These are phyloP conservation scores for Forsythia suspensa DNA, from an alignment of 257 asterid species.

Conservation along the genomic window DNA sequence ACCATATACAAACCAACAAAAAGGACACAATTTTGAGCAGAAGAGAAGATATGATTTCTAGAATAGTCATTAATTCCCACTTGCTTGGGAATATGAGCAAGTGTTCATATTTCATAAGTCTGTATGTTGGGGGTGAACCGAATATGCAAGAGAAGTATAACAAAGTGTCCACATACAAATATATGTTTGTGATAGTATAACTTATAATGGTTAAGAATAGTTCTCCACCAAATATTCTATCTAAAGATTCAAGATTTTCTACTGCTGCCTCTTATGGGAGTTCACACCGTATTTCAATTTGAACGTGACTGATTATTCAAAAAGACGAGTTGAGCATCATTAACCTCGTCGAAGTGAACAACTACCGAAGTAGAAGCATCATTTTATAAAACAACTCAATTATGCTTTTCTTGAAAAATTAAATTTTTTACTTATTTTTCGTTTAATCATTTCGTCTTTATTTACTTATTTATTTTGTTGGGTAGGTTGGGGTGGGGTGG, in stretches of 20 bases:
- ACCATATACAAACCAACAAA: conserved; percentile 17
- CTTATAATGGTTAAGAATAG: too few relatives aligned
- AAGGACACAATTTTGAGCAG: neutral
- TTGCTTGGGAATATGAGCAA: neutral
- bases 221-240: neutral
- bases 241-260: too few relatives aligned
- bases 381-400: neutral
- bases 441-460: neutral
- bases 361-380: neutral
- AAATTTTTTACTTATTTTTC: neutral
- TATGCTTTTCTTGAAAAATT: neutral
- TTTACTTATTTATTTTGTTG: neutral
- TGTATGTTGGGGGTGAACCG: neutral
- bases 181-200: too few relatives aligned
- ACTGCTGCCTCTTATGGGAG: too few relatives aligned
- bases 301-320: too few relatives aligned
- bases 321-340: too few relatives aligned
- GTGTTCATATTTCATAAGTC: neutral
- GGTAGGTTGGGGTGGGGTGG: conserved; percentile 8
- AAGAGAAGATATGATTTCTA: neutral
- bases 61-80: conserved; percentile 1
- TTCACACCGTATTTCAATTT: neutral
- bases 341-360: neutral
- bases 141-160: neutral
- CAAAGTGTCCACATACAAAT: neutral